Evolutionary conservation across 2,329 filamentous ascomycete species (phyloP).

Genomic region (Penicillium sp.): DNA sequence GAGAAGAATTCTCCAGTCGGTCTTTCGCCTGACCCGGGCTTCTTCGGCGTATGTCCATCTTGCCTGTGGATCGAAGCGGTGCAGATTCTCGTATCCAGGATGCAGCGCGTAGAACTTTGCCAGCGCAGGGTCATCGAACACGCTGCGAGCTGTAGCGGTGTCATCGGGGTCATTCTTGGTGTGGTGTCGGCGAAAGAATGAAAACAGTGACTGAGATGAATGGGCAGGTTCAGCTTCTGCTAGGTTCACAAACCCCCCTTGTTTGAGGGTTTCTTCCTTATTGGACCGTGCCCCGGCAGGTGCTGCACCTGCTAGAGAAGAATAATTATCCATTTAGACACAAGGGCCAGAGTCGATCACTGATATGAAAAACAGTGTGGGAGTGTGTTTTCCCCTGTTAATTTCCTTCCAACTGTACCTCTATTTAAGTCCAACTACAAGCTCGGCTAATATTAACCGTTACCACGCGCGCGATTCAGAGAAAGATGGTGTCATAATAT

Average conservation of each 20-base stretch:
- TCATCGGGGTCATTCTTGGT: slow-evolving; percentile 14
- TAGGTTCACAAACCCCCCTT: neutral
- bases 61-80: slow-evolving; percentile 32
- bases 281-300: neutral
- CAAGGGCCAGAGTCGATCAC: neutral
- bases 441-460: neutral
- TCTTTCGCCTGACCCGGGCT: slow-evolving; percentile 23
- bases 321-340: neutral
- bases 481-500: neutral
- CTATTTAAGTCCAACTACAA: neutral
- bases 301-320: neutral
- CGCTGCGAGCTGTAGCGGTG: slow-evolving; percentile 26
- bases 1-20: slow-evolving; percentile 35
- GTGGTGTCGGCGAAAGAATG: neutral
- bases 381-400: neutral
- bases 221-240: neutral
- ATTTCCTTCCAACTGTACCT: neutral
- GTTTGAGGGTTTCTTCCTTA: neutral
- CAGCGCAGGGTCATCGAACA: slow-evolving; percentile 46
- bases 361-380: neutral
- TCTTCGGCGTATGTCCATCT: slow-evolving; percentile 34
- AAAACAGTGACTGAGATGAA: neutral
- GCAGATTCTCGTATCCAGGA: slow-evolving; percentile 39
- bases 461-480: neutral
- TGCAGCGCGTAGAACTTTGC: slow-evolving; percentile 34